phyloP scores from a whole-genome alignment of 192 early-diverging fungal species.

The Linnemannia exigua region DNA sequence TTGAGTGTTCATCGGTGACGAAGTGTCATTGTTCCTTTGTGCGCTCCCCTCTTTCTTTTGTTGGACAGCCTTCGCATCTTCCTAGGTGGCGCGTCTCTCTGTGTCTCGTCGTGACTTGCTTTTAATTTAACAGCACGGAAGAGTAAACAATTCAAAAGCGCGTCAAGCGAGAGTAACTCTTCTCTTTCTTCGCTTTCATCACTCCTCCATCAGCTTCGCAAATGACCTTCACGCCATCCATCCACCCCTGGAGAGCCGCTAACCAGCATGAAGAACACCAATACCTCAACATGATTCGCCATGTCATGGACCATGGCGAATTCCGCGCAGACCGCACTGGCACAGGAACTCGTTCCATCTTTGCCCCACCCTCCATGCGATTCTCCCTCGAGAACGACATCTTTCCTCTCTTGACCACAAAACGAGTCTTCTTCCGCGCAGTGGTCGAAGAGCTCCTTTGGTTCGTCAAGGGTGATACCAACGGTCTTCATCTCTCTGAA shows the following conservation, averaged over 20 bases:
- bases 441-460: slow-evolving; percentile 96
- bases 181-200: neutral
- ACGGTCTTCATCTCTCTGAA: slow-evolving; percentile 79
- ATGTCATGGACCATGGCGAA: slow-evolving; percentile 82
- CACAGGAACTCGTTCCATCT: slow-evolving; percentile 83
- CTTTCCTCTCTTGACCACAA: slow-evolving; percentile 95
- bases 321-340: slow-evolving; percentile 91
- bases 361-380: slow-evolving; percentile 90
- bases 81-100: neutral
- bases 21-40: neutral
- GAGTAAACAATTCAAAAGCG: neutral
- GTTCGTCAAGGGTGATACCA: slow-evolving; percentile 94
- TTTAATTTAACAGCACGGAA: neutral
- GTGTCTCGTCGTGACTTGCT: neutral
- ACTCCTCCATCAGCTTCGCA: neutral
- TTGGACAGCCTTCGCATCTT: no score
- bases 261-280: slow-evolving; percentile 85
- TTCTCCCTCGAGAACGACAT: slow-evolving; percentile 82
- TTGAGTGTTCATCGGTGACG: neutral
- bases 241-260: slow-evolving; percentile 40
- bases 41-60: no score
- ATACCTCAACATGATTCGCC: slow-evolving; percentile 84
- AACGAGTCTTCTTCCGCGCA: slow-evolving; percentile 91
- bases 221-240: slow-evolving; percentile 48
- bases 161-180: neutral